A percentile compares a stretch with the other conserved stretches of the same genome.
Conservation (phyloP, 139 green algal species). For the Chlorella sp. region DNA sequence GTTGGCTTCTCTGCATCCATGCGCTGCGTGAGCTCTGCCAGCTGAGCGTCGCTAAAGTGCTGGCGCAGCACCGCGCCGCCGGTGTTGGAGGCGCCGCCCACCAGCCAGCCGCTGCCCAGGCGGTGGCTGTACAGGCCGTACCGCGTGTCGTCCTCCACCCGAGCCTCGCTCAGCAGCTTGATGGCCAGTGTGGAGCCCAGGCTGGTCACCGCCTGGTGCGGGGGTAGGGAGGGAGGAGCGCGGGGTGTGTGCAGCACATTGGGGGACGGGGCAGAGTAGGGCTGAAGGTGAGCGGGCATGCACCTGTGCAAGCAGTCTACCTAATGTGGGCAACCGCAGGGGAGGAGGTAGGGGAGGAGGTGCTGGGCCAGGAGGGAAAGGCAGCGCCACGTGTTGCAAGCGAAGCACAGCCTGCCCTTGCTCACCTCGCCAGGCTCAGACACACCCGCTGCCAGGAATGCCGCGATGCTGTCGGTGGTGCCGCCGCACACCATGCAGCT, state of each 20-base stretch:
- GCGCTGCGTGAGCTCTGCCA: constrained; percentile 69
- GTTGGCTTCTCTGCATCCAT: constrained; percentile 62
- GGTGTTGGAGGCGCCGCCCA: constrained; percentile 92
- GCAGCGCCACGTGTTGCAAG: neutral
- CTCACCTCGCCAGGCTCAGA: constrained; percentile 50
- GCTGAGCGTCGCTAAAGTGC: constrained; percentile 80
- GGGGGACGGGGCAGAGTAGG: too few relatives aligned
- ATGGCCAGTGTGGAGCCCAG: constrained; percentile 92
- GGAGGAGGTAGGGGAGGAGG: neutral
- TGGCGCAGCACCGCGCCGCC: constrained; percentile 83
- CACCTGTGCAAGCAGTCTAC: neutral
- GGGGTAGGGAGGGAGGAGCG: neutral
- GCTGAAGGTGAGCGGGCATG: too few relatives aligned
- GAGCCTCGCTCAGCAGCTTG: constrained; percentile 85
- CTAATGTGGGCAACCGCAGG: neutral
- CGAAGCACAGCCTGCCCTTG: neutral
- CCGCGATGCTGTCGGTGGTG: constrained; percentile 89
- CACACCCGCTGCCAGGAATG: constrained; percentile 88
- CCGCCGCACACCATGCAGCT: constrained; percentile 61
- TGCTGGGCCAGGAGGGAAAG: neutral
- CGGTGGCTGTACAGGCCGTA: constrained; percentile 96
- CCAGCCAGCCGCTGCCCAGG: constrained; percentile 88
- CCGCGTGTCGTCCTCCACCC: constrained; percentile 81
- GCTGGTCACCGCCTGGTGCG: constrained; percentile 75
- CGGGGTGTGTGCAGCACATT: neutral